Base-by-base conservation (phyloP, 1,284 basidiomycete species). In the Boletus holoroseus region DNA sequence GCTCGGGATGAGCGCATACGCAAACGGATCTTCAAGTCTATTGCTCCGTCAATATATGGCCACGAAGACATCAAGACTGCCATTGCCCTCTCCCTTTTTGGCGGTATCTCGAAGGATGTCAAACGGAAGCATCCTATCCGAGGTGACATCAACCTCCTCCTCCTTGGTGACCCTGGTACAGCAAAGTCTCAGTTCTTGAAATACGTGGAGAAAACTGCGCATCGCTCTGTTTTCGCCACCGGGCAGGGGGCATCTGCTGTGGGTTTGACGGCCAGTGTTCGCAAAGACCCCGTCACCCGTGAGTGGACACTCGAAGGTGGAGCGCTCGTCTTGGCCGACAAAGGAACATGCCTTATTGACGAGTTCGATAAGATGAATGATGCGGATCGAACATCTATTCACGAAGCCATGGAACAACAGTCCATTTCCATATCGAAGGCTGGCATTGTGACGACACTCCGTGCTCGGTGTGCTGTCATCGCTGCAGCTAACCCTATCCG, bases 351-450 rank as follows among this genome's bases (percentile, higher is more conserved):
- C 64, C 76, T 99, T 30, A 99, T 99, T 60, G 95, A 99, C 72
- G 96, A 99, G 72, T 99, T 99, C 69, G 95, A 99, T 77, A 99
- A 99, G 78, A 99, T 99, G 95, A 99, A 99, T 73, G 95, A 99
- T 63, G 83, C 91, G 28, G 92, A 94, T 70, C 79, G 94, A 57
- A 98, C 95, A 11, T 98, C 94, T 7, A 99, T 99, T 62, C 96
- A 99, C 75, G 95, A 99, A 70, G 96, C 96, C 2, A 99, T 99
- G 95, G 95, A 99, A 69, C 95, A 99, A 71, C 95, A 99, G 68
- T 89, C 90, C n/a, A 99, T 99, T 61, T 98, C 95, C 1, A 98
- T 99, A 59, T 94, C 94, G 36, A 99, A 99, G 68, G 96, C 95
- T 3, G 96, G 95, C 53, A 99, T 99, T 61, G 89, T 99, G 47